These are phyloP conservation scores for Quercus lobata DNA, from an alignment of 331 rosid genomes.

Conservation along the genomic window DNA sequence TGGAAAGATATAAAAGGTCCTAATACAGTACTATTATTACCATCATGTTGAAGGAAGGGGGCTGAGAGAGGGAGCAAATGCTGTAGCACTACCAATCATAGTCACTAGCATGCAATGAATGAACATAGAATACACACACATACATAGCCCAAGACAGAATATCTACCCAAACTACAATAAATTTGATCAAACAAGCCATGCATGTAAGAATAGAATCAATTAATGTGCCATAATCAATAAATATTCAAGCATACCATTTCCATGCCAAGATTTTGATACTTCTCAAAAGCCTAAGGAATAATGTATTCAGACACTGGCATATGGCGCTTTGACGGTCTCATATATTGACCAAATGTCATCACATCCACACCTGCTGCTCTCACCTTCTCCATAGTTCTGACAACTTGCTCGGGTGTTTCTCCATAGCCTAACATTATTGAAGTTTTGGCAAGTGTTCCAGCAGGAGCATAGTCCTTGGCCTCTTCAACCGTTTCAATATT, in stretches of 20 bases:
- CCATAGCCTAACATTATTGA: constrained; percentile 99
- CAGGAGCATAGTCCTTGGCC: constrained; percentile 86
- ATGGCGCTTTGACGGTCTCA: constrained; percentile 99
- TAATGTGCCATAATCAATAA: not conserved
- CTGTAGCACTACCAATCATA: not conserved
- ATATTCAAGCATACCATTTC: constrained; percentile 57
- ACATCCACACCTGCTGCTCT: constrained; percentile 97
- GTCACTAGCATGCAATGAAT: not conserved
- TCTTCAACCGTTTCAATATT: constrained; percentile 98
- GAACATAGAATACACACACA: not conserved
- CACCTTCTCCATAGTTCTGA: constrained; percentile 98
- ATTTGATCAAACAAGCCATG: not conserved
- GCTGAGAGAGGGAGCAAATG: not conserved
- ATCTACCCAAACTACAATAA: not conserved
- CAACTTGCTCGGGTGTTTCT: constrained; percentile 89
- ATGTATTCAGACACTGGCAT: constrained; percentile 95
- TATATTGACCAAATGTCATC: constrained; percentile 96
- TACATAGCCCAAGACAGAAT: not conserved
- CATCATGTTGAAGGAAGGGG: not conserved
- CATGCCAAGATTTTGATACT: constrained; percentile 83
- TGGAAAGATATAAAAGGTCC: not conserved
- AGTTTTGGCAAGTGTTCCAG: constrained; percentile 92
- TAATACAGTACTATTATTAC: not conserved
- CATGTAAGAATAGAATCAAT: not conserved
- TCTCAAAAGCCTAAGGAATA: constrained; percentile 90